Base-by-base conservation (phyloP, 1,284 basidiomycete species). In the Ganoderma boninense region DNA sequence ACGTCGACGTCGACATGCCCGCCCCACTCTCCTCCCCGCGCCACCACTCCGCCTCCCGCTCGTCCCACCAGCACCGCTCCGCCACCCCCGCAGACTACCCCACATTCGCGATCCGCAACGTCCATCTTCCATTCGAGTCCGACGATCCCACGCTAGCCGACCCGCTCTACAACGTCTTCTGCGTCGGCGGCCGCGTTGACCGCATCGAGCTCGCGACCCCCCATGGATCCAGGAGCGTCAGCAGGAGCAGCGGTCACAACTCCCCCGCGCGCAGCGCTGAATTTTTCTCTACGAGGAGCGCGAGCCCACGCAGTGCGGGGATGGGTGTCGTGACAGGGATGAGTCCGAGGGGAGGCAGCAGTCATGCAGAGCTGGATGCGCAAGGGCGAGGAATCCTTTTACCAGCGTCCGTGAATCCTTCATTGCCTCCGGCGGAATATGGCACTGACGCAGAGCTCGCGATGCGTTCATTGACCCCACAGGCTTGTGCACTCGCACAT, bases 401-500 rank as follows among this genome's bases (percentile, higher is more conserved):
- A 57, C 87, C 87, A 64, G 87, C 86, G 87, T 89, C 75, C 77
- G 86, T 82, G 49, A n/a, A 8, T 52, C 35, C 57, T 62, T 56
- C 42, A 64, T n/a, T 61, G 32, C n/a, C 4, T 44, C 62, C 38
- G 32, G 70, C 62, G 56, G 56, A 60, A 67, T 65, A 69, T 59
- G 60, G 69, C 59, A 59, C 73, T 70, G 65, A 29, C 57, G 16
- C 52, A 38, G 35, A 26, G 49, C 56, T 52, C 43, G 42, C 69
- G 62, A 52, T 46, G 62, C 13, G 35, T 49, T n/a, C 43, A 20
- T 59, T 18, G 38, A 16, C 40, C 54, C 29, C 46, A 69, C 74
- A 90, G 89, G 62, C 78, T 90, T 62, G 90, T 88, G 75, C 90
- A 91, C 79, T 84, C 89, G 29, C 89, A 90, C 74, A 87, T 92